Base-by-base conservation (phyloP, 768 basidiomycete species). In the Tricholoma matsutake region DNA sequence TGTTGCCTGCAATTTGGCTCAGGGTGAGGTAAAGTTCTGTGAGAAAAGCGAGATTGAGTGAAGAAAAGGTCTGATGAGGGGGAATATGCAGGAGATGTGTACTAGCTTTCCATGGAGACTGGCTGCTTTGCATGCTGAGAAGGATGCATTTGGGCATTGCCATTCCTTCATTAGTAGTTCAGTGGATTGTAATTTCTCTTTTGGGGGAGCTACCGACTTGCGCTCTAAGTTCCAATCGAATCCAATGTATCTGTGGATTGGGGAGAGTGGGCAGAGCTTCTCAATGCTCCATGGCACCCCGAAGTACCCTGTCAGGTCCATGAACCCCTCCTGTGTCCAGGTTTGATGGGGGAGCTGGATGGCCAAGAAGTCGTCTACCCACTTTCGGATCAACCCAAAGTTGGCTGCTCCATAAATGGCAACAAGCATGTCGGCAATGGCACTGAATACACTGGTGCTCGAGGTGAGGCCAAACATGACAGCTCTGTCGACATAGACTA, bases 291-390 rank as follows among this genome's bases (percentile, higher is more conserved):
- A 79, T 0, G 75, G 74, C 0, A 73, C 62, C 0, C 75, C 76
- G 18, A 73, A 49, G 1, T 31, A 25, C 0, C 45, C 61, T 10
- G 71, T 72, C 1, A 76, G 37, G 1, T 54, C 62, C 1, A 74
- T 67, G 58, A 78, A 72, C 1, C 72, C 68, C 13, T 56, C 65
- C 57, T 73, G 68, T 3, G 68, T 62, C 67, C 67, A 71, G 0
- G 61, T 35, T 29, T 71, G 61, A 35, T 57, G 28, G 2, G 72
- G 72, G 0, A 65, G 58, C 0, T 66, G 64, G 11, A 75, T 63
- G 2, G 71, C 68, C 4, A 75, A 54, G 57, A 78, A 77, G 47
- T 79, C 70, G 68, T 79, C n/a, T n/a, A 78, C 77, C 77, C 78
- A 79, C 58, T 78, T 79, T 18, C 47, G n/a, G 11, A 74, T 59